These are phyloP conservation scores for Pichia occidentalis DNA, from an alignment of 805 yeast species.

Conservation along the genomic window DNA sequence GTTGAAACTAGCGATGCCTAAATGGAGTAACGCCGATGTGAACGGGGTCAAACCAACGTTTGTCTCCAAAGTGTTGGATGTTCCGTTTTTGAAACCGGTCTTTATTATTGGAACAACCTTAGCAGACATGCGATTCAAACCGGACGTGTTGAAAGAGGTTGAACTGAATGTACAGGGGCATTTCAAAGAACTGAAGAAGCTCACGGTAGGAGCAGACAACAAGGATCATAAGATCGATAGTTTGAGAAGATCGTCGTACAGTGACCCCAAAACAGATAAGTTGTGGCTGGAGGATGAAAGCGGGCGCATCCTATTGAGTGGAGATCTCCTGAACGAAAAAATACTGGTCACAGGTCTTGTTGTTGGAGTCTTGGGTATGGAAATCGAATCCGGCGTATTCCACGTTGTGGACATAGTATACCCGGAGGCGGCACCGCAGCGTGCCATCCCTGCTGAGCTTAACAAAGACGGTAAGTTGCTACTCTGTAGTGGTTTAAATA, in stretches of 20 bases:
- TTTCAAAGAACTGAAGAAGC: constrained; percentile 27
- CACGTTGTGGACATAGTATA: constrained; percentile 74
- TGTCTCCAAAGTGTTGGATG: constrained; percentile 52
- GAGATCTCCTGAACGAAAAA: constrained; percentile 51
- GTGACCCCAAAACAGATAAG: constrained; percentile 50
- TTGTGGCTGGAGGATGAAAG: constrained; percentile 86
- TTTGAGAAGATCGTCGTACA: constrained; percentile 38
- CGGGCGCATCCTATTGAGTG: constrained; percentile 71
- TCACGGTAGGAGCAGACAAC: constrained; percentile 15
- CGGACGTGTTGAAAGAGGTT: constrained; percentile 79
- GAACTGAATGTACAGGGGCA: constrained; percentile 50
- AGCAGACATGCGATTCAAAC: constrained; percentile 77
- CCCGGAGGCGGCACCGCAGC: constrained; percentile 61
- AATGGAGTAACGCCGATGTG: constrained; percentile 38
- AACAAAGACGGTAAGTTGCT: constrained; percentile 44
- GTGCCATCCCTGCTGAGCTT: constrained; percentile 9
- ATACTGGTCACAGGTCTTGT: constrained; percentile 86
- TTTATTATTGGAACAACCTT: constrained; percentile 88
- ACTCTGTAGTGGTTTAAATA: constrained; percentile 67
- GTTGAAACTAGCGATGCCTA: constrained; percentile 34
- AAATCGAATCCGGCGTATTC: constrained; percentile 74
- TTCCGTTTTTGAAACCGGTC: constrained; percentile 51
- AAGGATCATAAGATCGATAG: constrained; percentile 19
- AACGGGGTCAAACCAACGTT: constrained; percentile 26
- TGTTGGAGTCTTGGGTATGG: constrained; percentile 81